Evolutionary conservation across 495 filamentous ascomycete species (phyloP).

Genomic region (Penicillium mononematosum): DNA sequence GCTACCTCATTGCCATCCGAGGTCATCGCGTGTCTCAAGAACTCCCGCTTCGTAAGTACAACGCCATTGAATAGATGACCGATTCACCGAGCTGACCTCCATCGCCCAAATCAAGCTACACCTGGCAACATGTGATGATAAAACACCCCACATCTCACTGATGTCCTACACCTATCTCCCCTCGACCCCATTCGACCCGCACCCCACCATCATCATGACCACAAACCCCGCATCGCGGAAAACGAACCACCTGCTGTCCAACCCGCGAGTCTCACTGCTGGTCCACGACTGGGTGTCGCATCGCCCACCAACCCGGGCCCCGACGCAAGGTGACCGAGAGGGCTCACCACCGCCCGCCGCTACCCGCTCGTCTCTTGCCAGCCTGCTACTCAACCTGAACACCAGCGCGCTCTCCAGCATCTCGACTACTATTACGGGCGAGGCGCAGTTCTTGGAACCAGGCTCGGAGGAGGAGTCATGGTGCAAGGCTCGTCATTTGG

Average conservation of each 20-base stretch:
- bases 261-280: constrained; percentile 89
- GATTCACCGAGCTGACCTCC: constrained; percentile 4
- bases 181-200: constrained; percentile 67
- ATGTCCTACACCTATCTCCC: constrained; percentile 99
- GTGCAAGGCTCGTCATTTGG: constrained; percentile 77
- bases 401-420: constrained; percentile 85
- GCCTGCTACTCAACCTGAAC: constrained; percentile 84
- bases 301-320: constrained; percentile 74
- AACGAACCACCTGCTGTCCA: constrained; percentile 78
- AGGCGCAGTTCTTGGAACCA: constrained; percentile 65
- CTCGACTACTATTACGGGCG: constrained; percentile 87
- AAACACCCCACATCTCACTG: constrained; percentile 88
- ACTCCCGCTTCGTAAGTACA: constrained; percentile 82
- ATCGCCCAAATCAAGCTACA: constrained; percentile 65
- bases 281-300: constrained; percentile 99
- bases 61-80: not conserved
- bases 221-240: constrained; percentile 87
- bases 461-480: constrained; percentile 78
- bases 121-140: constrained; percentile 80
- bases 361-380: constrained; percentile 69
- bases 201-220: constrained; percentile 88
- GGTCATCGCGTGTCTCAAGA: constrained; percentile 87
- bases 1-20: constrained; percentile 71
- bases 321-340: constrained; percentile 51
- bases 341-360: constrained; percentile 64